A percentile compares a stretch with the other conserved stretches of the same genome.
Conservation (phyloP, 2,329 filamentous ascomycete species). For the Eutypa lata region DNA sequence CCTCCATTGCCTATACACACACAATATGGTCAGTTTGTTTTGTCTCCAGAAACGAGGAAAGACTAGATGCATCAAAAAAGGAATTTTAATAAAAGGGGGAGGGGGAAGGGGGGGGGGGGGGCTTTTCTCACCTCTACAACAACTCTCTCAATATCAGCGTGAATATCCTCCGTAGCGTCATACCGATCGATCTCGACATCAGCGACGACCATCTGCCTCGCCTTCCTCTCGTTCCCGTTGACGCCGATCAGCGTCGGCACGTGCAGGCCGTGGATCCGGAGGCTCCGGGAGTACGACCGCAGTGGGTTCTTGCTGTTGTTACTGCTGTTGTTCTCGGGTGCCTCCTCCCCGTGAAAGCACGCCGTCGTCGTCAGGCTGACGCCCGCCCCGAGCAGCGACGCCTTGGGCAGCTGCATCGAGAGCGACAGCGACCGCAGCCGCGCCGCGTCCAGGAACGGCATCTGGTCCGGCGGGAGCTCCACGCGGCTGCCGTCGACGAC, state of each 20-base stretch:
- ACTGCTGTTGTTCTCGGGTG: constrained; percentile 11
- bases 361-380: constrained; percentile 50
- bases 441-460: constrained; percentile 32
- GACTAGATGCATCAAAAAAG: no score
- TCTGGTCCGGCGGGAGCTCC: constrained; percentile 25
- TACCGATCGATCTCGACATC: constrained; percentile 60
- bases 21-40: no score
- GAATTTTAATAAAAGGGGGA: neutral
- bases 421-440: constrained; percentile 47
- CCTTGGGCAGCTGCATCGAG: constrained; percentile 62
- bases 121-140: constrained; percentile 54
- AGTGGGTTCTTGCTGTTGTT: constrained; percentile 18
- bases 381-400: constrained; percentile 61
- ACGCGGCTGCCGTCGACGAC: constrained; percentile 28
- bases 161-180: constrained; percentile 44
- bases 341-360: constrained; percentile 32
- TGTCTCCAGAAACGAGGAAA: no score
- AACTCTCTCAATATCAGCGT: constrained; percentile 54
- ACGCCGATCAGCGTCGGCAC: constrained; percentile 70
- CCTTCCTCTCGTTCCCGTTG: constrained; percentile 65
- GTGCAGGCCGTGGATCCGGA: constrained; percentile 55
- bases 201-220: constrained; percentile 64
- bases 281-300: constrained; percentile 27
- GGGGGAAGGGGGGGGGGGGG: neutral
- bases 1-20: constrained; percentile 44